Conservation (phyloP, 139 green algal genomes). For the Coccomyxa sp. region DNA sequence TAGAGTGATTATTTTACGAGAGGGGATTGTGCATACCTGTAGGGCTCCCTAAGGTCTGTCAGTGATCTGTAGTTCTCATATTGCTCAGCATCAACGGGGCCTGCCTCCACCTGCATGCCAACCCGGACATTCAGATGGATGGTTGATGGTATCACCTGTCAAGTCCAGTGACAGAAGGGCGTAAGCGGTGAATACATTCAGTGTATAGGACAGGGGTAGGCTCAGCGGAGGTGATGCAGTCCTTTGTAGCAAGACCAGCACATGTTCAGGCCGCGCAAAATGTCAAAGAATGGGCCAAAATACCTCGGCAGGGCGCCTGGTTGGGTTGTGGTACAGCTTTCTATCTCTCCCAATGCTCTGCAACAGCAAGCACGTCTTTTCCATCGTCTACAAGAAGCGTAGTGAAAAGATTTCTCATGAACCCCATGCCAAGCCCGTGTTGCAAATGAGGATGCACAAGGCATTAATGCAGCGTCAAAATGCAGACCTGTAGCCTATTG, state of each 20-base stretch:
- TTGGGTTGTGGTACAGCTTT: slow-evolving; percentile 9
- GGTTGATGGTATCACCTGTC: neutral
- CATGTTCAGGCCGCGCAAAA: neutral
- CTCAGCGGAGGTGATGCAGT: neutral
- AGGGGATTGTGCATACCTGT: slow-evolving; percentile 40
- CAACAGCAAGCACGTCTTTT: neutral
- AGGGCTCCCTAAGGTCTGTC: slow-evolving; percentile 60
- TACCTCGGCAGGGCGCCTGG: slow-evolving; percentile 17
- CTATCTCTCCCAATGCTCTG: neutral
- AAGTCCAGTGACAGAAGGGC: neutral
- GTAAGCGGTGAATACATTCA: neutral
- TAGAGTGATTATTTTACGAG: neutral
- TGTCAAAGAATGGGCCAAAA: neutral
- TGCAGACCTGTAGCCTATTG: neutral
- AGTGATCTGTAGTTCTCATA: slow-evolving; percentile 46
- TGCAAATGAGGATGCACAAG: too few species aligned
- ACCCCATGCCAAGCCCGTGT: too few species aligned
- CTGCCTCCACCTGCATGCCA: slow-evolving; percentile 28
- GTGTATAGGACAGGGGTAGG: neutral
- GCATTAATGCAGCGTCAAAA: neutral
- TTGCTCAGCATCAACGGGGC: slow-evolving; percentile 18
- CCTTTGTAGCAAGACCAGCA: neutral
- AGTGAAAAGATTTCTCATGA: neutral
- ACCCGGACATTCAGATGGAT: neutral
- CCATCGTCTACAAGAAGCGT: neutral